Evolutionary conservation across 2,329 filamentous ascomycete genomes (phyloP).

Genomic region (Fusarium nematophilum): DNA sequence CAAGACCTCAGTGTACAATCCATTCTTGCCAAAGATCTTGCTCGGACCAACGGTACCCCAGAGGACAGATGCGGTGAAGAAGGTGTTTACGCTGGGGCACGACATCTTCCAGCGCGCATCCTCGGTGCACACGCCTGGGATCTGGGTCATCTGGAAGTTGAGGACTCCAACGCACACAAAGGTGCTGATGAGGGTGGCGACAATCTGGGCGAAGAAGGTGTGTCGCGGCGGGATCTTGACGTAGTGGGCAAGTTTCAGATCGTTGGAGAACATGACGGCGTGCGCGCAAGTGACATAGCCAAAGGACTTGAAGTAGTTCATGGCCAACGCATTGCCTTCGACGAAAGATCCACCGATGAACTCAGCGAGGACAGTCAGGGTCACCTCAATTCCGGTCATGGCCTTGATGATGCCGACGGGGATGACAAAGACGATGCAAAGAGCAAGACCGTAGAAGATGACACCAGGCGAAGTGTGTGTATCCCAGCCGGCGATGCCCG

Average conservation of each 20-base stretch:
- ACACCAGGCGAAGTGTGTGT: constrained; percentile 64
- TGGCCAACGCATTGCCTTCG: constrained; percentile 62
- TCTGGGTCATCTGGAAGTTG: constrained; percentile 62
- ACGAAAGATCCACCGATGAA: constrained; percentile 64
- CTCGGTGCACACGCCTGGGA: constrained; percentile 60
- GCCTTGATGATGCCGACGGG: constrained; percentile 65
- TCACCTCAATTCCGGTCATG: constrained; percentile 64
- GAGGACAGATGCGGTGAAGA: constrained; percentile 66
- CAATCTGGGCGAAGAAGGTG: constrained; percentile 69
- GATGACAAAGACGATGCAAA: constrained; percentile 63
- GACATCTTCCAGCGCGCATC: constrained; percentile 61
- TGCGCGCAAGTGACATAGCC: constrained; percentile 62
- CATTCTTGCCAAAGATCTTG: constrained; percentile 61
- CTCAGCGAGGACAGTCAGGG: constrained; percentile 64
- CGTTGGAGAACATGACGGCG: constrained; percentile 62
- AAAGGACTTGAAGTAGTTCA: constrained; percentile 67
- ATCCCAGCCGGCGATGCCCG: constrained; percentile 60
- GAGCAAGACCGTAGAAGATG: constrained; percentile 61
- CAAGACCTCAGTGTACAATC: constrained; percentile 60
- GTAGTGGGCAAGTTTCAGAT: constrained; percentile 64
- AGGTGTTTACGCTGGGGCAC: constrained; percentile 65
- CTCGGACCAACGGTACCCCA: constrained; percentile 66
- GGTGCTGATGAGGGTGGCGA: constrained; percentile 65
- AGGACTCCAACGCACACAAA: constrained; percentile 62
- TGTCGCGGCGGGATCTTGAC: constrained; percentile 71